These are phyloP conservation scores for Saturnispora gosingensis DNA, from an alignment of 805 yeast genomes.

Conservation along the genomic window DNA sequence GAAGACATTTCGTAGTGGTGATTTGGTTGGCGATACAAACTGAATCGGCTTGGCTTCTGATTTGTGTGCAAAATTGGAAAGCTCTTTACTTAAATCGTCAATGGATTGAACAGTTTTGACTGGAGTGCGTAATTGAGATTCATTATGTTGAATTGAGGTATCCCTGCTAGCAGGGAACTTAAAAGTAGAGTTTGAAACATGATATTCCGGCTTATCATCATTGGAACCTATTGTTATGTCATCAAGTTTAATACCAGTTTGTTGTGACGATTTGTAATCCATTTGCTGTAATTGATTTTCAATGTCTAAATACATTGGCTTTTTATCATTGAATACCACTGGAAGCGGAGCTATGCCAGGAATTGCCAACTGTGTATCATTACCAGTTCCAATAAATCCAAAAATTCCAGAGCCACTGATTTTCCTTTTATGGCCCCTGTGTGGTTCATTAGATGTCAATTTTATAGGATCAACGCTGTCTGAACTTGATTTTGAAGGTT, in stretches of 20 bases:
- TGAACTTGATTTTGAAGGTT: slow-evolving; percentile 3
- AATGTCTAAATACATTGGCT: slow-evolving; percentile 18
- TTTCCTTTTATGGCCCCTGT: slow-evolving; percentile 43
- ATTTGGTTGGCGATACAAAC: slow-evolving; percentile 6
- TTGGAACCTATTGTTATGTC: not conserved
- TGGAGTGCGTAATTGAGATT: slow-evolving; percentile 6
- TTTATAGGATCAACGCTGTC: not conserved
- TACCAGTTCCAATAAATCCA: slow-evolving; percentile 54
- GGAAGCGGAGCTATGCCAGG: slow-evolving; percentile 33
- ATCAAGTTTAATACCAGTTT: not conserved
- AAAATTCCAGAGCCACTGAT: slow-evolving; percentile 76
- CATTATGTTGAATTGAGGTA: slow-evolving; percentile 3
- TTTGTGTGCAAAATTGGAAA: slow-evolving; percentile 6
- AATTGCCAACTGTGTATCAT: slow-evolving; percentile 47
- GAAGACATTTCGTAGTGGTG: slow-evolving; percentile 6
- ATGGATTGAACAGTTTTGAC: slow-evolving; percentile 4
- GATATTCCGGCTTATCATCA: slow-evolving; percentile 4
- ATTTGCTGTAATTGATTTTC: slow-evolving; percentile 26
- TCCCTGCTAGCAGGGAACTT: slow-evolving; percentile 5
- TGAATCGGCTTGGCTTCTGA: slow-evolving; percentile 6
- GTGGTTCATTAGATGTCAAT: not conserved
- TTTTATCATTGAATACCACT: slow-evolving; percentile 19
- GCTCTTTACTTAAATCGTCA: slow-evolving; percentile 1
- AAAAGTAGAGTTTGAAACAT: not conserved
- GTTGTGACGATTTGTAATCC: slow-evolving; percentile 8